Percentiles rank a stretch among this genome's conserved stretches.
These are phyloP conservation scores for Aethionema arabicum DNA, from an alignment of 345 rosid genomes.

Conservation along the genomic window DNA sequence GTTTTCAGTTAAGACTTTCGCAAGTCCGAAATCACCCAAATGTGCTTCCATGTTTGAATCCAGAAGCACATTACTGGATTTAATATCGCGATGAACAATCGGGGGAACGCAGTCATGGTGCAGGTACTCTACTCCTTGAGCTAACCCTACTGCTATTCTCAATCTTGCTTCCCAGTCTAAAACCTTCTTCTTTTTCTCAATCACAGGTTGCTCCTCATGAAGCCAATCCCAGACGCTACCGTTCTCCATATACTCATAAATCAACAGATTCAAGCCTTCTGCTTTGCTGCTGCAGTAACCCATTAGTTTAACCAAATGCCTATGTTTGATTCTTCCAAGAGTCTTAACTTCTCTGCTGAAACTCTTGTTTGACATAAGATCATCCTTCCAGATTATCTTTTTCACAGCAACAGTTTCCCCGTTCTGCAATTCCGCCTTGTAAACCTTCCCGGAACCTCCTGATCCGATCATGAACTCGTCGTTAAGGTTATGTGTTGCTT, in stretches of 20 bases:
- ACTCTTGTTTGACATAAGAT: conserved; percentile 71
- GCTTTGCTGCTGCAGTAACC: conserved; percentile 73
- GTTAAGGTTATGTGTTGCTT: conserved; percentile 68
- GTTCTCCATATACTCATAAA: conserved; percentile 92
- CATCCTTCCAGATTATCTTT: conserved; percentile 74
- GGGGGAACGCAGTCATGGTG: conserved; percentile 91
- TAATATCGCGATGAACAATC: conserved; percentile 87
- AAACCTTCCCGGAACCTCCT: conserved; percentile 90
- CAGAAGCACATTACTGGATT: conserved; percentile 78
- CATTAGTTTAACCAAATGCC: conserved; percentile 82
- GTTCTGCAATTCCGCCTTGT: conserved; percentile 60
- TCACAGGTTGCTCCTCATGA: conserved; percentile 45
- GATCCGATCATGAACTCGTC: conserved; percentile 86
- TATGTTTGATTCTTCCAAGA: conserved; percentile 76
- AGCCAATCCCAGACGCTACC: conserved; percentile 98
- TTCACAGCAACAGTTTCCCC: conserved; percentile 85
- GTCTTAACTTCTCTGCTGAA: conserved; percentile 82
- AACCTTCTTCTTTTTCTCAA: conserved; percentile 45
- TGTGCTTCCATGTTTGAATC: conserved; percentile 93
- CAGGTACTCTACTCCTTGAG: conserved; percentile 88
- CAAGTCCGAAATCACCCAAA: conserved; percentile 91
- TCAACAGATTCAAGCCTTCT: conserved; percentile 71
- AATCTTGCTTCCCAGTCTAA: conserved; percentile 88
- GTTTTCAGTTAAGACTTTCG: conserved; percentile 60
- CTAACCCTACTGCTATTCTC: conserved; percentile 77